Evolutionary conservation across 805 yeast species (phyloP).

Genomic region (Pichia nanzhaoensis): DNA sequence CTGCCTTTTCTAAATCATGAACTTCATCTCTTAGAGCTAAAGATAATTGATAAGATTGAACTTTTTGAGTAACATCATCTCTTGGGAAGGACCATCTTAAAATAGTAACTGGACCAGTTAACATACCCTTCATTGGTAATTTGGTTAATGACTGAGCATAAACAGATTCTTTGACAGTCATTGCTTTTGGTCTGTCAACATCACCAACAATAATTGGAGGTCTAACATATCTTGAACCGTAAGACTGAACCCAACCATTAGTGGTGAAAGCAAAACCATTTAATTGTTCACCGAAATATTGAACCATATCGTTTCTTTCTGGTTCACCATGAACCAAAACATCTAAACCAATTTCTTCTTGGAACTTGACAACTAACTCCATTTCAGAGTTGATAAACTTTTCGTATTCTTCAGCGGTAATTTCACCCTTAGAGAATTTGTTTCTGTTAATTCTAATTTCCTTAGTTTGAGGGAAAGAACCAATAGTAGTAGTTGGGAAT

Average conservation of each 20-base stretch:
- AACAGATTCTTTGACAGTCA: conserved; percentile 98
- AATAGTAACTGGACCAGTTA: conserved; percentile 99
- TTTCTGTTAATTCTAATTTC: conserved; percentile 98
- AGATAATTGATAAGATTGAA: conserved; percentile 94
- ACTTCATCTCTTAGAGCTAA: conserved; percentile 98
- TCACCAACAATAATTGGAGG: conserved; percentile 99
- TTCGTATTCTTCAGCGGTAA: conserved; percentile 93
- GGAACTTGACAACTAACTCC: conserved; percentile 94
- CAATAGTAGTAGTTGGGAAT: conserved; percentile 99
- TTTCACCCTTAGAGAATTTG: conserved; percentile 95
- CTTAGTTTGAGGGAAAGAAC: conserved; percentile 99
- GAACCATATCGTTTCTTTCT: conserved; percentile 99
- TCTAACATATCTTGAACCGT: conserved; percentile 99
- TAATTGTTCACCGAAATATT: conserved; percentile 98
- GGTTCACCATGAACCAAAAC: conserved; percentile 99
- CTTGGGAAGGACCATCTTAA: conserved; percentile 99
- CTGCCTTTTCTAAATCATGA: conserved; percentile 95
- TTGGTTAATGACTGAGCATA: conserved; percentile 95
- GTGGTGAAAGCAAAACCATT: conserved; percentile 97
- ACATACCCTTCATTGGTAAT: conserved; percentile 99
- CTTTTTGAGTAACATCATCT: conserved; percentile 89
- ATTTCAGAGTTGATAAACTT: conserved; percentile 95
- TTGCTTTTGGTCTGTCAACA: conserved; percentile 95
- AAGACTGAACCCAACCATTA: conserved; percentile 99
- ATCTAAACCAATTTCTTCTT: conserved; percentile 97